Evolutionary conservation across 78 protist species (phyloP), one percentile per base, ranked within the genome.

Genomic region (Planoprotostelium fungivorum): DNA sequence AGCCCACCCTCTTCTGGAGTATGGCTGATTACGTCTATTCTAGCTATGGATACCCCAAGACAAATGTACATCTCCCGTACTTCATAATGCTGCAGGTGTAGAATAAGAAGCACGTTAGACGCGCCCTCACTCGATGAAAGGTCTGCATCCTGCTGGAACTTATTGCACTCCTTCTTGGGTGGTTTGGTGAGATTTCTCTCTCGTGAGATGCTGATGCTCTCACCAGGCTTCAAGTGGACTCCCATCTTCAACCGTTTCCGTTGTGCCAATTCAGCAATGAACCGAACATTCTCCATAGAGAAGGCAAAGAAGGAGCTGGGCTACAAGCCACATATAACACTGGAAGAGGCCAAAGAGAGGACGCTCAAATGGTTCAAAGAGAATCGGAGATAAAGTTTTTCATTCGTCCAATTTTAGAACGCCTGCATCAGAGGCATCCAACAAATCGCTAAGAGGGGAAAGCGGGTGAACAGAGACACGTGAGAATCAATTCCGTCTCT

Each of bases 241-340:
- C 96, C 96, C 34, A 85, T 93, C 38, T 86, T 94, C 37, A 89
- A 91, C 1, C 63, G 90, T 0, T 87, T 90, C 84, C 91, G 93
- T 36, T 89, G 89, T 36, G 63, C 73, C 36, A 91, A 94, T 28
- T 38, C 91, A 0, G 91, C 87, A 37, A 35, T 91, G 35, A 93
- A 92, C 35, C 96, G 92, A 89, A 86, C 63, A 37, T 93, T 93
- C 86, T 88, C 87, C 31, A 87, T 88, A n/a, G 51, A 63, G 37
- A 93, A 93, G 38, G 93, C 93, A 16, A 90, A 90, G 38, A 73
- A 88, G 63, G 94, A 92, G 38, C 84, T 92, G 1, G 31, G 39
- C 25, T 92, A 92, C 51, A 92, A 83, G 35, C 94, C 94, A 85
- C 87, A 89, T 38, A 90, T 92, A n/a, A 51, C 94, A 5, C 16